Evolutionary conservation across 1,139 yeast species (phyloP).

Genomic region (Arxiozyma heterogenica): DNA sequence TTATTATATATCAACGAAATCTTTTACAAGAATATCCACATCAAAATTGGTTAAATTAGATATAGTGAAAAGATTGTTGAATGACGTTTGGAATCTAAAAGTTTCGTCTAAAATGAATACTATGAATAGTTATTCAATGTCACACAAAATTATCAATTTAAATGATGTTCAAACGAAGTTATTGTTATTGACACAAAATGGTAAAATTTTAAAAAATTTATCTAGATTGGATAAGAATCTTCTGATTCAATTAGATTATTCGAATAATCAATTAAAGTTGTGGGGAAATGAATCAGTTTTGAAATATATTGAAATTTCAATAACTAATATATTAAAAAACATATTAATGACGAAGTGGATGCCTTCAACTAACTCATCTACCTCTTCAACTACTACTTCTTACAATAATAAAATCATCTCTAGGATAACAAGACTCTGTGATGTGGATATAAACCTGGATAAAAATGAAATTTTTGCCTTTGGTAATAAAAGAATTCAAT

Average conservation of each 20-base stretch:
- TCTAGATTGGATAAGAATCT: constrained; percentile 16
- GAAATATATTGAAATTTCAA: constrained; percentile 32
- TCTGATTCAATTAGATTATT: constrained; percentile 7
- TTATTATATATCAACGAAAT: constrained; percentile 16
- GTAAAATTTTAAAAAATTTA: constrained; percentile 33
- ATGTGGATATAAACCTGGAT: constrained; percentile 10
- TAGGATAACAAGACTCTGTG: constrained; percentile 6
- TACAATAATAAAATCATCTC: neutral
- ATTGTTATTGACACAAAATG: constrained; percentile 32
- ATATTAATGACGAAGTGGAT: constrained; percentile 14
- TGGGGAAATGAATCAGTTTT: constrained; percentile 29
- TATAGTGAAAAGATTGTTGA: constrained; percentile 29
- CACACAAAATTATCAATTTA: constrained; percentile 25
- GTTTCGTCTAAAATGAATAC: neutral
- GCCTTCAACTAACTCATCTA: neutral
- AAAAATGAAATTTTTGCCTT: constrained; percentile 21
- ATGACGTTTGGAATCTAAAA: constrained; percentile 36
- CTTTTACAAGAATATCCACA: neutral
- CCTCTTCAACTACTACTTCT: too few relatives aligned
- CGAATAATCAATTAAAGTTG: constrained; percentile 14
- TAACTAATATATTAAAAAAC: constrained; percentile 33
- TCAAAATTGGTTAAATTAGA: constrained; percentile 12
- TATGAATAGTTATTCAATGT: neutral
- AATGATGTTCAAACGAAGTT: constrained; percentile 23
- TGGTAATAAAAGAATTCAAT: constrained; percentile 21